phyloP scores from a whole-genome alignment of 139 green algal genomes.

The Tetradesmus obliquus region DNA sequence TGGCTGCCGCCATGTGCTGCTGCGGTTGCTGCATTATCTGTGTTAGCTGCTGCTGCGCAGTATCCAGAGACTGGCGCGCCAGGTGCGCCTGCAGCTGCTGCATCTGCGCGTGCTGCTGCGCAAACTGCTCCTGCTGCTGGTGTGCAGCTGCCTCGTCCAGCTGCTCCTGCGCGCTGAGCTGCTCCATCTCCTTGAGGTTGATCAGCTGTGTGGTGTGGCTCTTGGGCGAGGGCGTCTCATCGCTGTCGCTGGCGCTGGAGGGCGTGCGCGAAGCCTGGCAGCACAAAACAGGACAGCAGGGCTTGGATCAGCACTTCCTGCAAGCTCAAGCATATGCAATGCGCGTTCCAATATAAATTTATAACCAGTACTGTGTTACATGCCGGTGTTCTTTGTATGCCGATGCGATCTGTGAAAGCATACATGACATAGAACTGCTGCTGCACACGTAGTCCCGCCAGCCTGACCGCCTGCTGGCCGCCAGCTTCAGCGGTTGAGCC shows the following conservation, averaged over 20 bases:
- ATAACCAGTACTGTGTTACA: no score
- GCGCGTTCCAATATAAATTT: no score
- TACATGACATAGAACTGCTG: background rate
- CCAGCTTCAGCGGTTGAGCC: background rate
- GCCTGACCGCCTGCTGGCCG: background rate
- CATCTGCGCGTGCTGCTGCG: conserved; percentile 47
- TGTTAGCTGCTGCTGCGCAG: background rate
- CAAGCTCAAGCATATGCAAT: no score
- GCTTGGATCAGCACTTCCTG: no score
- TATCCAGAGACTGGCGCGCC: background rate
- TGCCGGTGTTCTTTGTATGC: no score
- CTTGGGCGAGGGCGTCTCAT: conserved; percentile 37
- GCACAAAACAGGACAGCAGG: background rate
- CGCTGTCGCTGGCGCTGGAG: conserved; percentile 34
- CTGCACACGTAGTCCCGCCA: background rate
- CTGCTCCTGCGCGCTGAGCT: conserved; percentile 29
- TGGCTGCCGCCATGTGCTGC: conserved; percentile 1
- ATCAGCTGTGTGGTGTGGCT: conserved; percentile 50
- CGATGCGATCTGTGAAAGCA: no score
- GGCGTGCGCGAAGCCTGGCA: background rate
- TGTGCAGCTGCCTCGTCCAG: background rate
- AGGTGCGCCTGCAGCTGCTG: conserved; percentile 22
- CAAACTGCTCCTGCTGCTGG: conserved; percentile 28
- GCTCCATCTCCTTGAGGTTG: conserved; percentile 51
- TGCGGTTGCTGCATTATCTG: background rate